phyloP scores from a whole-genome alignment of 2,329 filamentous ascomycete species.

The Akanthomyces dipterigenus region DNA sequence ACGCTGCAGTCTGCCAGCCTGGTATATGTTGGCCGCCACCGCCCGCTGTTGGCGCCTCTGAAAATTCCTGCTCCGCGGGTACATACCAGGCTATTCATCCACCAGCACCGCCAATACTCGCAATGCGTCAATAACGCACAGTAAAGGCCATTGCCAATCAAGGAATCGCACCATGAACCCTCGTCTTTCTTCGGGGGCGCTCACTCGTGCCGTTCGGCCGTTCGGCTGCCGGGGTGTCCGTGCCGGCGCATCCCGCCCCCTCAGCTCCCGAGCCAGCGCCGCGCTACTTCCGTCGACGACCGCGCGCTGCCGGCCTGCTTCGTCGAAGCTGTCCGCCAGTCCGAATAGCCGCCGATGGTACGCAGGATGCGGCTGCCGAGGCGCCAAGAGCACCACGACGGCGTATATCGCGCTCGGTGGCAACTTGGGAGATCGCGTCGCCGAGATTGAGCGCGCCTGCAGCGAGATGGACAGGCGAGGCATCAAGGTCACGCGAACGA shows the following conservation, averaged over 20 bases:
- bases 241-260: not conserved
- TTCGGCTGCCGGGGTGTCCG: not conserved
- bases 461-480: conserved; percentile 65
- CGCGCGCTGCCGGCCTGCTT: not conserved
- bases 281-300: not conserved
- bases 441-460: conserved; percentile 80
- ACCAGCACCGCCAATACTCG: not conserved
- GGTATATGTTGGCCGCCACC: not conserved
- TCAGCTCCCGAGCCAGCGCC: not conserved
- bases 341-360: conserved; percentile 14
- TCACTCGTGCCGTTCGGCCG: not conserved
- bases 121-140: not conserved
- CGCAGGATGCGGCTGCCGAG: conserved; percentile 30
- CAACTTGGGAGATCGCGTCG: conserved; percentile 81
- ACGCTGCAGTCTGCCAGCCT: not conserved
- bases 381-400: conserved; percentile 30
- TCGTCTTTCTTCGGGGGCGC: not conserved
- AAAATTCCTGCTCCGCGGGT: not conserved
- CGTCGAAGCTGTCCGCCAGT: not conserved
- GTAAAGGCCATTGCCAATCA: not conserved
- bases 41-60: not conserved
- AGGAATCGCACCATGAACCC: not conserved
- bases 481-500: conserved; percentile 72
- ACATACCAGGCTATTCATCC: not conserved
- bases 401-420: conserved; percentile 88